Percentiles rank a stretch among this genome's conserved stretches.
Evolutionary conservation across 129 eudicot genomes (phyloP).

Genomic region (Rutidosis leptorrhynchoides): DNA sequence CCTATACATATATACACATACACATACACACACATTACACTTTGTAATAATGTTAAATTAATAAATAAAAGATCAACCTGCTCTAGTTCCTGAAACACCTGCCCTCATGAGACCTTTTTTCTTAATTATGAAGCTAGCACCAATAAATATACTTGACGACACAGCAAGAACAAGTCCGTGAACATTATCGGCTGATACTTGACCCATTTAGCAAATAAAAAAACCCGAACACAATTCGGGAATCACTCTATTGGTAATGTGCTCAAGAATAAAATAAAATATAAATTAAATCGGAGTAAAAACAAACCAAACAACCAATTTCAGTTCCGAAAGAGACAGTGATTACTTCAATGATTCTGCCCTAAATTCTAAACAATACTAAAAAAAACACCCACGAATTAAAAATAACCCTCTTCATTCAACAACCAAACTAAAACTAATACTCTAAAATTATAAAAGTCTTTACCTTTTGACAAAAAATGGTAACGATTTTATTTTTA

Average conservation of each 20-base stretch:
- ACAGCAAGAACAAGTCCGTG: conserved; percentile 67
- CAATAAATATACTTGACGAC: conserved; percentile 78
- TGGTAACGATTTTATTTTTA: conserved; percentile 22
- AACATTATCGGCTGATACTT: conserved; percentile 61
- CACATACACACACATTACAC: neutral
- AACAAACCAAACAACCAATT: conserved; percentile 19
- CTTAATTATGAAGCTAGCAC: conserved; percentile 81
- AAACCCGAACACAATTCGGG: conserved; percentile 14
- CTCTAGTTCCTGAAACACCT: conserved; percentile 61
- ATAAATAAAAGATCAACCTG: conserved; percentile 46
- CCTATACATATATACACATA: neutral
- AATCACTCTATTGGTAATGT: no score
- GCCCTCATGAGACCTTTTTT: conserved; percentile 84
- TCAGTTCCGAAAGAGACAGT: conserved; percentile 17
- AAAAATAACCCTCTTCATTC: conserved; percentile 14
- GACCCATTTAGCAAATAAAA: conserved; percentile 42
- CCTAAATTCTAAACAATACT: neutral
- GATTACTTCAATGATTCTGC: conserved; percentile 18
- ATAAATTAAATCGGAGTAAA: neutral
- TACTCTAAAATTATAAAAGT: neutral
- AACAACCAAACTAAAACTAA: conserved; percentile 12
- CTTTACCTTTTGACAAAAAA: conserved; percentile 25
- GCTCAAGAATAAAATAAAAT: no score
- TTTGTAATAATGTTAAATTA: neutral
- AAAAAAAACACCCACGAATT: neutral